phyloP scores from a whole-genome alignment of 306 rosid genomes.

The Notholithocarpus densiflorus region DNA sequence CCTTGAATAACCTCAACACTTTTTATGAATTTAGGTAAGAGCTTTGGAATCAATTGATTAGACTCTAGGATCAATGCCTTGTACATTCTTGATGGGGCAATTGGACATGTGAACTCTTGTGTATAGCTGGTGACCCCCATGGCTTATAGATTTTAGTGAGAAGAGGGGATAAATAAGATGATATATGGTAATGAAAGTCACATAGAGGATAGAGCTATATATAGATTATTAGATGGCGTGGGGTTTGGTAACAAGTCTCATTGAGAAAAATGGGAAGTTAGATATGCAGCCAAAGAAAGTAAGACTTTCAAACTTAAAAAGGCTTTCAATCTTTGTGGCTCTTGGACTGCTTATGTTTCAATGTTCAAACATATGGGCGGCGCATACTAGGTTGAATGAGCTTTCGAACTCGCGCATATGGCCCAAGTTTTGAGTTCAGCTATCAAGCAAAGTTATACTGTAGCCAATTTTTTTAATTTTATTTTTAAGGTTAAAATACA shows the following conservation, averaged over 20 bases:
- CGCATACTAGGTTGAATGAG: slow-evolving; percentile 16
- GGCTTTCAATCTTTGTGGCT: slow-evolving; percentile 40
- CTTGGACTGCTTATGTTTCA: slow-evolving; percentile 23
- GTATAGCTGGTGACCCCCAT: slow-evolving; percentile 51
- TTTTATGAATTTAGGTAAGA: slow-evolving; percentile 59
- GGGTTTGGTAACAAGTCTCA: background rate
- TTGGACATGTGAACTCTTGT: slow-evolving; percentile 45
- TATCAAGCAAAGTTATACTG: background rate
- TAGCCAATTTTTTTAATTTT: background rate
- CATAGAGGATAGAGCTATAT: slow-evolving; percentile 5
- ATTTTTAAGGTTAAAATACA: background rate
- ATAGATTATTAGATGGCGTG: background rate
- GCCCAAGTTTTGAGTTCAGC: background rate
- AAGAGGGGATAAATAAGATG: slow-evolving; percentile 5
- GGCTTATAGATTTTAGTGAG: background rate
- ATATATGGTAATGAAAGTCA: slow-evolving; percentile 17
- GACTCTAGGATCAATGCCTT: slow-evolving; percentile 65
- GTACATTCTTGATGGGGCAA: slow-evolving; percentile 58
- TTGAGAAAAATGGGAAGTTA: background rate
- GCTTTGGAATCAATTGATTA: slow-evolving; percentile 54
- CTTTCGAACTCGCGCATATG: too few relatives aligned
- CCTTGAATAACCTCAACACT: slow-evolving; percentile 49
- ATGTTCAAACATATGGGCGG: slow-evolving; percentile 41
- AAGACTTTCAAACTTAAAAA: background rate
- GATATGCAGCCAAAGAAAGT: background rate